Conservation (phyloP, 345 rosid genomes). For the Kernera saxatilis region DNA sequence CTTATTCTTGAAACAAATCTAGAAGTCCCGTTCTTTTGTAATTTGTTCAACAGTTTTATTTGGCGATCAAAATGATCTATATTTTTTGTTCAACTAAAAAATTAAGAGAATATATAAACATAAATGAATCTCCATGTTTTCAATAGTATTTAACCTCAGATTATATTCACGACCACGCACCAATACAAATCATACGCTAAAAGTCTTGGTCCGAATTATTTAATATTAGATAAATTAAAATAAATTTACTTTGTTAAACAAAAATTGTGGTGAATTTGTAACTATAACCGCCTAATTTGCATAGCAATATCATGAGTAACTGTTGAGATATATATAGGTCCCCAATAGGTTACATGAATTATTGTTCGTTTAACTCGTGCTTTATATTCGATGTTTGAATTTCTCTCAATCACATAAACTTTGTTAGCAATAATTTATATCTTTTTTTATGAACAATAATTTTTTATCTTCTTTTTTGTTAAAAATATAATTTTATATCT, state of each 20-base stretch:
- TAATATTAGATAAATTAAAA: not conserved
- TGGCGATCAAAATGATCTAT: not conserved
- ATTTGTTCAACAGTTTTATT: constrained; percentile 4
- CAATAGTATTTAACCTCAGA: not conserved
- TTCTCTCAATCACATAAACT: not conserved
- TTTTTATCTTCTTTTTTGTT: too few species aligned
- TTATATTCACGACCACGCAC: not conserved
- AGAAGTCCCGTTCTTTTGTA: not conserved
- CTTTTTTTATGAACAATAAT: too few species aligned
- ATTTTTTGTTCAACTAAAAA: not conserved
- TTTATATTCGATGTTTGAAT: not conserved
- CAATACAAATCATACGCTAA: not conserved
- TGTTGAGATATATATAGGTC: not conserved
- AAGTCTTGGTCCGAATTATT: not conserved
- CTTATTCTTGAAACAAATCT: not conserved
- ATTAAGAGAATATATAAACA: not conserved
- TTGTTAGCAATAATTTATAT: not conserved
- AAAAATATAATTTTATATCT: too few species aligned
- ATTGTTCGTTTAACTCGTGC: too few species aligned
- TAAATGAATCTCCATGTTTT: not conserved
- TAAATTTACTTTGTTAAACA: not conserved
- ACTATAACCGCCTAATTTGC: not conserved
- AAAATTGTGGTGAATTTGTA: not conserved
- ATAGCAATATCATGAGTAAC: not conserved
- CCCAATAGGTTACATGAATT: not conserved